Conservation (phyloP, 2,329 filamentous ascomycete genomes). For the Calonectria hongkongensis region DNA sequence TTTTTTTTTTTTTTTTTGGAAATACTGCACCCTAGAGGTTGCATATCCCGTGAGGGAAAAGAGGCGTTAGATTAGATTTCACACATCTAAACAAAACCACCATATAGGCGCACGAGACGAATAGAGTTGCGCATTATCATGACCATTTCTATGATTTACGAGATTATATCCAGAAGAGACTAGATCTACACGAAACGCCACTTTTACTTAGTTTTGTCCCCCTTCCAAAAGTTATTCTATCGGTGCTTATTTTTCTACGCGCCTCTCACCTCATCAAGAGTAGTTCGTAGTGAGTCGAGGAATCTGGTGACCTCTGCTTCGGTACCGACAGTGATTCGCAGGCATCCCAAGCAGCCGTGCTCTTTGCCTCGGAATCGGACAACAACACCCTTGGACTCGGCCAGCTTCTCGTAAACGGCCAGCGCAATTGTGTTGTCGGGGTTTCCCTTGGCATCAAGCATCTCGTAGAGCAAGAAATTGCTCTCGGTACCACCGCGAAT, state of each 20-base stretch:
- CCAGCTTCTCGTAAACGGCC: conserved; percentile 88
- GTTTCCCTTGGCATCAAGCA: conserved; percentile 82
- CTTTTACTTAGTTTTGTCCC: conserved; percentile 36
- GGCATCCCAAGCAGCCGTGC: conserved; percentile 89
- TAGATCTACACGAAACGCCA: conserved; percentile 51
- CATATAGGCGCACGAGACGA: conserved; percentile 38
- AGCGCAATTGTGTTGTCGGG: conserved; percentile 88
- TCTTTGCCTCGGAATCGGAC: conserved; percentile 96
- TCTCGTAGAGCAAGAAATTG: conserved; percentile 95
- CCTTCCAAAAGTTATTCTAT: neutral
- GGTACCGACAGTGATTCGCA: conserved; percentile 94
- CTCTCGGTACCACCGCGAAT: conserved; percentile 87
- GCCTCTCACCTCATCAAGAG: conserved; percentile 66
- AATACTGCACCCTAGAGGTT: conserved; percentile 42
- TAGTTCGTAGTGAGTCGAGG: conserved; percentile 77
- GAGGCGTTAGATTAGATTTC: conserved; percentile 41
- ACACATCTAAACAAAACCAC: conserved; percentile 27
- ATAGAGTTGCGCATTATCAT: conserved; percentile 45
- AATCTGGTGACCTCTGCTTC: conserved; percentile 89
- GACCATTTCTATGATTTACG: conserved; percentile 51
- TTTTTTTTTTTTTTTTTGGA: conserved; percentile 5
- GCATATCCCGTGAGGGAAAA: conserved; percentile 41
- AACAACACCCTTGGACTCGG: conserved; percentile 91
- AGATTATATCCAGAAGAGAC: conserved; percentile 51
- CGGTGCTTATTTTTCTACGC: conserved; percentile 33